phyloP scores from a whole-genome alignment of 2,329 filamentous ascomycete species.

The Colletotrichum magnum region DNA sequence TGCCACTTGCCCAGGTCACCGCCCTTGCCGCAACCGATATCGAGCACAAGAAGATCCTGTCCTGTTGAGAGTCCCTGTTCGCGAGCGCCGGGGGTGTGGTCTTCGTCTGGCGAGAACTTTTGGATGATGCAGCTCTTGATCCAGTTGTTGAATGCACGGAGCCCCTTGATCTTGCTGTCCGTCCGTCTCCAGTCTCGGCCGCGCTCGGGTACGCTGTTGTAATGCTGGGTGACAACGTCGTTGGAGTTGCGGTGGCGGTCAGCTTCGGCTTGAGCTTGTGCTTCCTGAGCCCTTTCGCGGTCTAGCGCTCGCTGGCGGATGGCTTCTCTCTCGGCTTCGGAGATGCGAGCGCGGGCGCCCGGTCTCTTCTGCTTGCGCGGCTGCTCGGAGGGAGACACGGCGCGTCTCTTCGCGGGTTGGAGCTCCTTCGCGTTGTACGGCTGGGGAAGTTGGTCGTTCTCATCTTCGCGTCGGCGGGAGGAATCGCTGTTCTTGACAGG shows the following conservation, averaged over 20 bases:
- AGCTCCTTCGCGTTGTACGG: slow-evolving; percentile 73
- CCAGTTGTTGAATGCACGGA: slow-evolving; percentile 98
- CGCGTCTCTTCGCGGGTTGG: slow-evolving; percentile 71
- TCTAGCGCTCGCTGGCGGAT: slow-evolving; percentile 75
- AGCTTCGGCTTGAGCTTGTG: slow-evolving; percentile 53
- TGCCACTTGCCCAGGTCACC: slow-evolving; percentile 98
- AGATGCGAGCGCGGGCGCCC: slow-evolving; percentile 76
- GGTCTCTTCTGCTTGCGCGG: slow-evolving; percentile 79
- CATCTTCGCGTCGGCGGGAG: slow-evolving; percentile 47
- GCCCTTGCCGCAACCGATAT: slow-evolving; percentile 97
- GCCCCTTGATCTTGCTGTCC: slow-evolving; percentile 93
- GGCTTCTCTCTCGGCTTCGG: slow-evolving; percentile 75
- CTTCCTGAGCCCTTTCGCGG: slow-evolving; percentile 61
- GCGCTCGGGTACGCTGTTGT: slow-evolving; percentile 94
- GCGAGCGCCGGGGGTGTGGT: slow-evolving; percentile 74
- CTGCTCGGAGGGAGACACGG: slow-evolving; percentile 66
- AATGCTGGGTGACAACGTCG: slow-evolving; percentile 92
- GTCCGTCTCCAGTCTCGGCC: slow-evolving; percentile 96
- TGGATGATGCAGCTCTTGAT: slow-evolving; percentile 98
- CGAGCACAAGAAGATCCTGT: slow-evolving; percentile 83
- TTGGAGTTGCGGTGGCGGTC: slow-evolving; percentile 72
- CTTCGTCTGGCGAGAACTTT: slow-evolving; percentile 90
- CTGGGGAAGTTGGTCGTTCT: slow-evolving; percentile 65
- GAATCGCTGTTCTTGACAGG: slow-evolving; percentile 43
- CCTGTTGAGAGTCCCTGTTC: slow-evolving; percentile 65